Evolutionary conservation across 306 rosid genomes (phyloP).

Genomic region (Arachis hypogaea): DNA sequence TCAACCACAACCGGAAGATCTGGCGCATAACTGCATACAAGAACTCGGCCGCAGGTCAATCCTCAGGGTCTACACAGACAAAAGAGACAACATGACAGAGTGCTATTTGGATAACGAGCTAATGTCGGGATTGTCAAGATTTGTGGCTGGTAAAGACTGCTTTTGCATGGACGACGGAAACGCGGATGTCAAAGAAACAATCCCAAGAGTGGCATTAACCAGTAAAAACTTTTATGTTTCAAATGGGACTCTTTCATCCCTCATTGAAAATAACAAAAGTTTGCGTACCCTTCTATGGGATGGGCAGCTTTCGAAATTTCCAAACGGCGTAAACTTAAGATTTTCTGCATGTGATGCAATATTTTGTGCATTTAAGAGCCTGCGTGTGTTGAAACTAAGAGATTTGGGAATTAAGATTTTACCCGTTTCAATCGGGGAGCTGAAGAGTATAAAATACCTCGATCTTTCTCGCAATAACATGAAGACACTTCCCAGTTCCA

Average conservation of each 20-base stretch:
- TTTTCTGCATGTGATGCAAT: not conserved
- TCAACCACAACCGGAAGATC: not conserved
- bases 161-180: not conserved
- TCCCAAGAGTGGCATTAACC: not conserved
- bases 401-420: not conserved
- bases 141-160: too few species aligned
- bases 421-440: not conserved
- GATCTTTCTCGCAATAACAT: not conserved
- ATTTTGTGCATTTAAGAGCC: not conserved
- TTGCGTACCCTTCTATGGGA: not conserved
- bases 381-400: conserved; percentile 1
- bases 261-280: not conserved
- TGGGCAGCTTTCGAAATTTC: not conserved
- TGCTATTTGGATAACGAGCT: too few species aligned
- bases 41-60: not conserved
- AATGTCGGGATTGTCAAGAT: too few species aligned
- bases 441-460: conserved; percentile 16
- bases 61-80: too few species aligned
- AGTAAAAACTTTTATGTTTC: not conserved
- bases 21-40: not conserved
- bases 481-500: not conserved
- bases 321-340: too few species aligned
- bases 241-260: not conserved
- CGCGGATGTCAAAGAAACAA: not conserved
- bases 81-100: too few species aligned